phyloP scores from a whole-genome alignment of 1,139 yeast genomes.

The Pichia sorboxylosa region DNA sequence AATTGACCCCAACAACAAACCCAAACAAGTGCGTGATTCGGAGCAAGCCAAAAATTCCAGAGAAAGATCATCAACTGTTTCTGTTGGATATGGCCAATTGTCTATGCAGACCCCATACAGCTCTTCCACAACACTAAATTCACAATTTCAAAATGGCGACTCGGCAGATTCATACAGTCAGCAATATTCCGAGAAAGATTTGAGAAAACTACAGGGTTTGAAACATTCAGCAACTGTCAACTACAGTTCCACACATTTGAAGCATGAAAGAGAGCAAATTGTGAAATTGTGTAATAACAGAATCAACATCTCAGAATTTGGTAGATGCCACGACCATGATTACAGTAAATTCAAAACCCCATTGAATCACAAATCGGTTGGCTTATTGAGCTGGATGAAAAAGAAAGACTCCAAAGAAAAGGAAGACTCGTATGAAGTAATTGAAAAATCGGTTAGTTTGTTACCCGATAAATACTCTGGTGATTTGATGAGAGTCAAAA shows the following conservation, averaged over 20 bases:
- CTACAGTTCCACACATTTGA: constrained; percentile 64
- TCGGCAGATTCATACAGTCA: no score
- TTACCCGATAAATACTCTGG: constrained; percentile 27
- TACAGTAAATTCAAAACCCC: constrained; percentile 25
- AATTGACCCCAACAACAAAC: no score
- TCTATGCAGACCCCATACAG: no score
- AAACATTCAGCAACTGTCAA: constrained; percentile 33
- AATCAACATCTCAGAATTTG: constrained; percentile 24
- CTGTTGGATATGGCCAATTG: no score
- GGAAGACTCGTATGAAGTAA: constrained; percentile 18
- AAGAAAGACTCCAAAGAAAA: constrained; percentile 21
- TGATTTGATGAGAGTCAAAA: constrained; percentile 25
- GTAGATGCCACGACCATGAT: constrained; percentile 27
- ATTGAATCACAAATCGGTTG: constrained; percentile 19
- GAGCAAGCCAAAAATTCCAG: no score
- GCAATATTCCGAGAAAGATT: constrained; percentile 4
- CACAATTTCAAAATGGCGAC: not conserved
- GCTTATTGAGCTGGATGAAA: constrained; percentile 24
- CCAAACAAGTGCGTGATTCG: no score
- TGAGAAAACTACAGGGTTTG: constrained; percentile 6
- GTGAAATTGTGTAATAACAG: constrained; percentile 21
- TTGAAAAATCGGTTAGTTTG: constrained; percentile 27
- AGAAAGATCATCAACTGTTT: constrained; percentile 11
- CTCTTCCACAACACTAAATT: not conserved
- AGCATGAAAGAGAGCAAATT: constrained; percentile 22